Base-by-base conservation (phyloP, 1,284 basidiomycete genomes). In the Xanthoconium separans region DNA sequence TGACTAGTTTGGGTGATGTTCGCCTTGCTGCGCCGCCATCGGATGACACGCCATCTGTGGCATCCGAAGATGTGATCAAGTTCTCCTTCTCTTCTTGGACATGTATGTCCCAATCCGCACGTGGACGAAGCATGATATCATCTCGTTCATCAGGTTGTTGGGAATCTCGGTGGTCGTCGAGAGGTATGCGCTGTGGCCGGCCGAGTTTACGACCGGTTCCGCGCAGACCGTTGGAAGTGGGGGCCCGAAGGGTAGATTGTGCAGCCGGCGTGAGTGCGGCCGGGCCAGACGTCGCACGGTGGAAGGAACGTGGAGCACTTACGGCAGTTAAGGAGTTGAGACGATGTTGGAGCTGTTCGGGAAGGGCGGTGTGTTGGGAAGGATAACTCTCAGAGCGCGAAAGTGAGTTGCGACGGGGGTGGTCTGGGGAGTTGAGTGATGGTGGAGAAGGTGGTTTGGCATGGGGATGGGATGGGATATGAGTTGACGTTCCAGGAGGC, bases 371-470 rank as follows among this genome's bases (percentile, higher is more conserved):
- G 3, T 59, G 55, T 37, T 66, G 66, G 18, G 41, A 50, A 36
- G 77, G 63, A 61, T 75, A 77, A 61, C 82, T 87, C 64, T 89
- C 85, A 43, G 87, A 86, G 29, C 83, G 80, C 7, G 85, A 80
- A 18, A 89, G 75, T 2, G 85, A 81, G 39, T 74, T 69, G 43
- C 82, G 76, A 51, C 73, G 68, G 30, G 61, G 42, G 34, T 59
- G 62, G 16, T 69, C 57, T 11, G 77, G 77, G 24, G 77, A 74
- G 51, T 69, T 63, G 29, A 72, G 66, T 3, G 71, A 59, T 65
- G 73, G 41, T 54, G 68, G 57, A 62, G 72, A 65, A 64, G 73
- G 64, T 42, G 70, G 66, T 48, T 66, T 70, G 44, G 49, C 45
- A 45, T 67, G 42, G 47, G 53, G 24, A 39, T 68, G 60, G 8